Evolutionary conservation across 2,329 filamentous ascomycete species (phyloP).

Genomic region (Neofusicoccum umdonicola): DNA sequence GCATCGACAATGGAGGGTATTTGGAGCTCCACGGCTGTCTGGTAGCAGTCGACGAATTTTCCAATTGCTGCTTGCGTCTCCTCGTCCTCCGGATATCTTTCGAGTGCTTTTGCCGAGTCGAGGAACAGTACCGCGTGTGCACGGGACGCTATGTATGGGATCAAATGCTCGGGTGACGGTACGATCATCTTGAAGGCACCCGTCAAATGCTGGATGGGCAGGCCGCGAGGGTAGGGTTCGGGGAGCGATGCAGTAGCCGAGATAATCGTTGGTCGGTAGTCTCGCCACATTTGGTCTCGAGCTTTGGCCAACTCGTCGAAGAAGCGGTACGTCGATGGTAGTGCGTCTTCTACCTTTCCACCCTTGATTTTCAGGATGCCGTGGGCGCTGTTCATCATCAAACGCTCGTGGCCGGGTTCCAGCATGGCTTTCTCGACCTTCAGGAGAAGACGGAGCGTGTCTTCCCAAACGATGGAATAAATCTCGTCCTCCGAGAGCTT

Average conservation of each 20-base stretch:
- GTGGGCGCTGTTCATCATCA: conserved; percentile 18
- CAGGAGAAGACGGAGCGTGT: conserved; percentile 28
- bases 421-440: conserved; percentile 25
- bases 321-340: conserved; percentile 30
- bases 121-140: conserved; percentile 25
- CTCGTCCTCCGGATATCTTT: conserved; percentile 23
- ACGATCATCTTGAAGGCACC: conserved; percentile 20
- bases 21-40: conserved; percentile 28
- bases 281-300: conserved; percentile 33
- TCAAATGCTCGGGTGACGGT: conserved; percentile 17
- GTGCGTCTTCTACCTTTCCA: conserved; percentile 18
- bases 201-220: conserved; percentile 34
- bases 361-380: conserved; percentile 17
- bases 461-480: conserved; percentile 27
- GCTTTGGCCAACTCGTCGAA: conserved; percentile 35
- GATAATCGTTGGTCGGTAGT: conserved; percentile 24
- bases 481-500: conserved; percentile 20
- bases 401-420: conserved; percentile 20
- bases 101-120: conserved; percentile 22
- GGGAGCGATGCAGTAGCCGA: conserved; percentile 29
- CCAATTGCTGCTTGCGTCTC: conserved; percentile 30
- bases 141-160: conserved; percentile 30
- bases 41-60: conserved; percentile 34
- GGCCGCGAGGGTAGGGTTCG: conserved; percentile 31
- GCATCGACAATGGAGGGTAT: not conserved